Evolutionary conservation across 2,329 filamentous ascomycete genomes (phyloP).

Genomic region (Pseudogymnoascus sp.): DNA sequence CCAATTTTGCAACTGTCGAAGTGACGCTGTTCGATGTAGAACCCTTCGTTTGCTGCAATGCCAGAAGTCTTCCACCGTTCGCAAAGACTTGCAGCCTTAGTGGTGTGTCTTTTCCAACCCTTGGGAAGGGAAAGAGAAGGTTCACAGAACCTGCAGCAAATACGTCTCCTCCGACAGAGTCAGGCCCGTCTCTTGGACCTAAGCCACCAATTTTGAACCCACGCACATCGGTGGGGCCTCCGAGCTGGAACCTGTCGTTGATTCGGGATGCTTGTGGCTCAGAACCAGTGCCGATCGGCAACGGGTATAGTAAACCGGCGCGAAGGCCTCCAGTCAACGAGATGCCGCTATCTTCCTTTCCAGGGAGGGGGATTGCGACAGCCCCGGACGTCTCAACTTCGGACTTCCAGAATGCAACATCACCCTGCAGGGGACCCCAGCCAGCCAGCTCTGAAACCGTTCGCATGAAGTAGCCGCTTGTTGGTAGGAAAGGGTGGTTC

Average conservation of each 20-base stretch:
- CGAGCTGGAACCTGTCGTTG: conserved; percentile 92
- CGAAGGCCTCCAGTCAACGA: conserved; percentile 77
- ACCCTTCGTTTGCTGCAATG: conserved; percentile 50
- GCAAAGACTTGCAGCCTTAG: conserved; percentile 84
- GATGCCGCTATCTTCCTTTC: conserved; percentile 60
- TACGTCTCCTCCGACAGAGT: conserved; percentile 84
- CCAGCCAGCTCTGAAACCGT: conserved; percentile 78
- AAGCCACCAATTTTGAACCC: conserved; percentile 87
- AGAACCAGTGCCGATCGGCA: conserved; percentile 53
- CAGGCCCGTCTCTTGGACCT: conserved; percentile 75
- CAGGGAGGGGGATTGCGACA: conserved; percentile 63
- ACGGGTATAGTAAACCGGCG: conserved; percentile 73
- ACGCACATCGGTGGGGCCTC: conserved; percentile 87
- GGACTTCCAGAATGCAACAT: conserved; percentile 91
- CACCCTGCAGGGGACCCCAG: conserved; percentile 72
- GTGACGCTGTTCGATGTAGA: conserved; percentile 28
- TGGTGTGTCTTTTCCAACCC: conserved; percentile 71
- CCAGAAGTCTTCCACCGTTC: conserved; percentile 79
- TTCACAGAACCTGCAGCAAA: conserved; percentile 86
- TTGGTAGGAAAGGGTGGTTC: conserved; percentile 78
- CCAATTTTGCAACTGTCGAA: conserved; percentile 59
- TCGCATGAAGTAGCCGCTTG: conserved; percentile 71
- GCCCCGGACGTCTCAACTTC: conserved; percentile 76
- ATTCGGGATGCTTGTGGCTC: conserved; percentile 62
- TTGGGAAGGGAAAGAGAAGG: conserved; percentile 75